phyloP scores from a whole-genome alignment of 2,329 filamentous ascomycete genomes.

The Alternaria sp. region DNA sequence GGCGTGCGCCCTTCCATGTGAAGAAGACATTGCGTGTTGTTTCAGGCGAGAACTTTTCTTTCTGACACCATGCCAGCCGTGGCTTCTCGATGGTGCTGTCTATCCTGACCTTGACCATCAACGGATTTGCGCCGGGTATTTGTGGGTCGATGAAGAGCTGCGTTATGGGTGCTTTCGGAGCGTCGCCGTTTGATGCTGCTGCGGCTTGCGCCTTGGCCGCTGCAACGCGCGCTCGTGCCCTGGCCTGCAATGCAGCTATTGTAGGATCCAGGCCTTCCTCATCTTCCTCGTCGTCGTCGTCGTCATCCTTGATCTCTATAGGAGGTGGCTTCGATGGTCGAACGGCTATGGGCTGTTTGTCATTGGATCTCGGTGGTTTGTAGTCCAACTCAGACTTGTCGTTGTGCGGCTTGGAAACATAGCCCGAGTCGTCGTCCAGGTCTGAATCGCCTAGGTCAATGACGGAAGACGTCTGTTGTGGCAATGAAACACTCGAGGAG shows the following conservation, averaged over 20 bases:
- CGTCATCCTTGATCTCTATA: slow-evolving; percentile 2
- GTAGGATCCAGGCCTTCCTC: slow-evolving; percentile 39
- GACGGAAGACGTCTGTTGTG: slow-evolving; percentile 19
- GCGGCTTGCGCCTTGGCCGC: slow-evolving; percentile 16
- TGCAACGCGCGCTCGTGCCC: slow-evolving; percentile 32
- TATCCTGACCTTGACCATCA: slow-evolving; percentile 71
- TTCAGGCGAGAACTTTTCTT: slow-evolving; percentile 61
- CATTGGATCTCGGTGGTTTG: not conserved
- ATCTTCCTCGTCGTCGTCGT: slow-evolving; percentile 31
- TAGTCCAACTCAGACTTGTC: not conserved
- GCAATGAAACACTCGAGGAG: slow-evolving; percentile 8
- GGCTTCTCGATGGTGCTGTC: slow-evolving; percentile 72
- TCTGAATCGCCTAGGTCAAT: slow-evolving; percentile 37
- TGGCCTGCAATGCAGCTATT: slow-evolving; percentile 36
- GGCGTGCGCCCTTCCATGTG: slow-evolving; percentile 74
- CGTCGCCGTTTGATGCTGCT: slow-evolving; percentile 6
- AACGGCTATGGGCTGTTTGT: slow-evolving; percentile 8
- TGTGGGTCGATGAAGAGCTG: slow-evolving; percentile 72
- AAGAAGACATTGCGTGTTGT: slow-evolving; percentile 68
- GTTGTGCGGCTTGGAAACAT: slow-evolving; percentile 14
- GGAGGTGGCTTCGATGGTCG: slow-evolving; percentile 12
- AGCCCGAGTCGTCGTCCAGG: slow-evolving; percentile 17
- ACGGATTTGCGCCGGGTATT: slow-evolving; percentile 64
- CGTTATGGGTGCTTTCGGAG: slow-evolving; percentile 50
- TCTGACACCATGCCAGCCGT: slow-evolving; percentile 71